These are phyloP conservation scores for Caryopteris hybrid DNA, from an alignment of 305 asterid species.

Conservation along the genomic window DNA sequence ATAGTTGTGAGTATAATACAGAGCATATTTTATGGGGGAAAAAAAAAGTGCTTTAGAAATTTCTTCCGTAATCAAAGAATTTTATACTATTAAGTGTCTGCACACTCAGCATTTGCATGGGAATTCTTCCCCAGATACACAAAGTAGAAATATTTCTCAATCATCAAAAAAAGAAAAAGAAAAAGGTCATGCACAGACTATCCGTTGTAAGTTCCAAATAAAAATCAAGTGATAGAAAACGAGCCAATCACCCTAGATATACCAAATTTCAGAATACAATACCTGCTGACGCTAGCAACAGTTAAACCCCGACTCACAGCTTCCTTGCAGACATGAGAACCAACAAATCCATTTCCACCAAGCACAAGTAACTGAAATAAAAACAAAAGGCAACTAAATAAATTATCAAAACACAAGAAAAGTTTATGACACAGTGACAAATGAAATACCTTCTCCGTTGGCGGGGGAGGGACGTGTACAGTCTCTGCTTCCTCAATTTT, in stretches of 20 bases:
- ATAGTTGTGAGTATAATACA: neutral
- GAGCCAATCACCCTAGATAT: neutral
- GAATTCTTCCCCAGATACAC: neutral
- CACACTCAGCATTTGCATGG: neutral
- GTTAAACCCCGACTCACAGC: slow-evolving; percentile 68
- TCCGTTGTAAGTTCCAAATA: neutral
- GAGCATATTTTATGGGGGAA: neutral
- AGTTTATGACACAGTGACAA: neutral
- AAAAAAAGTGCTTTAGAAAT: neutral
- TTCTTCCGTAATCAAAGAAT: neutral
- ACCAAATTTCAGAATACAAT: slow-evolving; percentile 2
- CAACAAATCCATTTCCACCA: slow-evolving; percentile 97
- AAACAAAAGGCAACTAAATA: neutral
- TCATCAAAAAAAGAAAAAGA: neutral
- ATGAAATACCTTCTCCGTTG: slow-evolving; percentile 65
- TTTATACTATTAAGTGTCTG: neutral
- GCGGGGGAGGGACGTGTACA: slow-evolving; percentile 65
- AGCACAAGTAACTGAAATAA: slow-evolving; percentile 77
- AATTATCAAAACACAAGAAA: neutral
- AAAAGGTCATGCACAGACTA: neutral
- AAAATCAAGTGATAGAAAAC: neutral
- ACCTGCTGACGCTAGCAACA: slow-evolving; percentile 95
- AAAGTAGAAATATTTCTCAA: neutral
- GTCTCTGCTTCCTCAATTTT: slow-evolving; percentile 88
- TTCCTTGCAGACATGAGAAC: slow-evolving; percentile 90